Evolutionary conservation across 495 filamentous ascomycete species (phyloP), one percentile per base, ranked within the genome.

Genomic region (Neurospora sp.): DNA sequence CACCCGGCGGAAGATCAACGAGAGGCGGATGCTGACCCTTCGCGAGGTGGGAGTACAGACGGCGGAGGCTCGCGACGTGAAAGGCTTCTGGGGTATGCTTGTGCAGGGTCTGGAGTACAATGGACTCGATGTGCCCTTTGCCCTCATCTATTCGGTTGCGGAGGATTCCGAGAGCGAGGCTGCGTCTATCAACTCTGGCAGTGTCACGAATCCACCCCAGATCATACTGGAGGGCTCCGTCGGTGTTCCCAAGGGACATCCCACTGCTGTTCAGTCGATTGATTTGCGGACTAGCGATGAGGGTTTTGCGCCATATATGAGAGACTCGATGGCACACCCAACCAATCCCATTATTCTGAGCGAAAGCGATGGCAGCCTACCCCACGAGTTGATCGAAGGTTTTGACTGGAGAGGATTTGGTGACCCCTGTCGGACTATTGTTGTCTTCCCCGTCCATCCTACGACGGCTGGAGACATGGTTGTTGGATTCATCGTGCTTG

Each of bases 21-120:
- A 92, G 78, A 81, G 90, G 69, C 84, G 89, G 68, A 91, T 91
- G 90, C 79, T 90, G 20, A 90, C 88, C 8, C 80, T 92, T 22
- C 86, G 88, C 65, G 91, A 92, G 77, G 82, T 92, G n/a, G 90
- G 91, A 69, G 89, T 92, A 76, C 87, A 84, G 59, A 92, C 89
- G 7, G 87, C 89, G 6, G 80, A 87, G 16, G 91, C 91, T n/a
- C 82, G 88, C 69, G 89, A 92, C 73, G 83, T 91, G 14, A 88
- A 86, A 75, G 82, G 80, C 22, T 91, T 92, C 73, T 92, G 90
- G 89, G 74, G 70, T 10, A 83, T 87, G 74, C 84, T 90, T 8
- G 81, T 87, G 40, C 82, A 82, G 38, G 88, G 86, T 6, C 82
- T 92, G 3, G 86, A 87, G 68, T 88, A 84, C 72, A 91, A 91